A percentile compares a stretch with the other conserved stretches of the same genome.
Evolutionary conservation across 164 flowering plant genomes (phyloP).

Genomic region (Paratinospora sagittata): DNA sequence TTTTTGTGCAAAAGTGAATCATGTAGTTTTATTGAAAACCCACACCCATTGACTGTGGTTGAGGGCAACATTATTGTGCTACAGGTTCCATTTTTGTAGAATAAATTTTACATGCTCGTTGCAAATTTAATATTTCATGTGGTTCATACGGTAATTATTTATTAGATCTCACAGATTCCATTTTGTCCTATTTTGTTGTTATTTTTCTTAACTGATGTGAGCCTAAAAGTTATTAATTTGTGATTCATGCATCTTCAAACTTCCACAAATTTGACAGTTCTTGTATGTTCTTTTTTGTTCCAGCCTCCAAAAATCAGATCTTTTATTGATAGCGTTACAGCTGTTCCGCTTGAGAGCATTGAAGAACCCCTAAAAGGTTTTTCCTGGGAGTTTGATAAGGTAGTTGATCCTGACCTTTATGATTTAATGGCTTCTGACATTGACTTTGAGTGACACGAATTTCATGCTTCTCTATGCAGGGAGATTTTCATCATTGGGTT

Average conservation of each 20-base stretch:
- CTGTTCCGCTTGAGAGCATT: slow-evolving; percentile 75
- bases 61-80: background rate
- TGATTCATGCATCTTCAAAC: background rate
- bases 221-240: background rate
- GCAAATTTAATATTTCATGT: no score
- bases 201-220: background rate
- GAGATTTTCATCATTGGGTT: slow-evolving; percentile 96
- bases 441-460: slow-evolving; percentile 5
- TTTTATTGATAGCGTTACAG: slow-evolving; percentile 59
- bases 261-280: background rate
- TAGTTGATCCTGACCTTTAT: slow-evolving; percentile 14
- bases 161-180: background rate
- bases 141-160: no score
- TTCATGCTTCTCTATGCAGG: slow-evolving; percentile 42
- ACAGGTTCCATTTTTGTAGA: background rate
- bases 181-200: background rate
- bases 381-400: slow-evolving; percentile 93
- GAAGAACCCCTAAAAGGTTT: slow-evolving; percentile 64
- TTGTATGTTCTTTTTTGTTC: slow-evolving; percentile 7
- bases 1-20: background rate
- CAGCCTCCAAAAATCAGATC: slow-evolving; percentile 90
- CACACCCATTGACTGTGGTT: background rate
- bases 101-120: background rate
- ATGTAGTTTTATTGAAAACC: background rate
- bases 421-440: background rate